Evolutionary conservation across 2,329 filamentous ascomycete genomes (phyloP).

Genomic region (Penicillium glabrum): DNA sequence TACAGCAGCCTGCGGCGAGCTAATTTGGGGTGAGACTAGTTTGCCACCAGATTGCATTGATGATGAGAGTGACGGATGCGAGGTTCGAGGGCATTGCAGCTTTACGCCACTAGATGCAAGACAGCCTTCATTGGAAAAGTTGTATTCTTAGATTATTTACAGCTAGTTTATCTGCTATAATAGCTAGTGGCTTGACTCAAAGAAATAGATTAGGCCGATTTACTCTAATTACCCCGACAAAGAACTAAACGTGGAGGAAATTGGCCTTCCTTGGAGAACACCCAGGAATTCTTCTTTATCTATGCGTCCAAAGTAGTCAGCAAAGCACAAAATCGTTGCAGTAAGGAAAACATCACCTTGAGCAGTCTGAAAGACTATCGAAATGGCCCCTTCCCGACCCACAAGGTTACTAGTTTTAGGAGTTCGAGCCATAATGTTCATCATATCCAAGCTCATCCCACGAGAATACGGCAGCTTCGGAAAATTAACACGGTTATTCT

Average conservation of each 20-base stretch:
- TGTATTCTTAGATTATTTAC: too few relatives aligned
- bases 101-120: not conserved
- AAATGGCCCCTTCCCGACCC: slow-evolving; percentile 21
- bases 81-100: not conserved
- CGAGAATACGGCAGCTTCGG: slow-evolving; percentile 19
- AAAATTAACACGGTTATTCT: slow-evolving; percentile 24
- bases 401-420: slow-evolving; percentile 20
- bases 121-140: too few relatives aligned
- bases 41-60: not conserved
- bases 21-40: slow-evolving; percentile 4
- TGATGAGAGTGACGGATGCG: too few relatives aligned
- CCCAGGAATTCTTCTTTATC: slow-evolving; percentile 22
- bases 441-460: slow-evolving; percentile 29
- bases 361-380: slow-evolving; percentile 25
- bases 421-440: slow-evolving; percentile 26
- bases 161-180: not conserved
- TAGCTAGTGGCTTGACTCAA: not conserved
- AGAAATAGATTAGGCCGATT: not conserved
- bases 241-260: not conserved
- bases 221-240: not conserved
- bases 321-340: not conserved
- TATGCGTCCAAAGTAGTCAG: not conserved
- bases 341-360: slow-evolving; percentile 17
- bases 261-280: slow-evolving; percentile 5
- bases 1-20: not conserved